phyloP scores from a whole-genome alignment of 1,139 yeast genomes.

The Debaryomyces subglobosus region DNA sequence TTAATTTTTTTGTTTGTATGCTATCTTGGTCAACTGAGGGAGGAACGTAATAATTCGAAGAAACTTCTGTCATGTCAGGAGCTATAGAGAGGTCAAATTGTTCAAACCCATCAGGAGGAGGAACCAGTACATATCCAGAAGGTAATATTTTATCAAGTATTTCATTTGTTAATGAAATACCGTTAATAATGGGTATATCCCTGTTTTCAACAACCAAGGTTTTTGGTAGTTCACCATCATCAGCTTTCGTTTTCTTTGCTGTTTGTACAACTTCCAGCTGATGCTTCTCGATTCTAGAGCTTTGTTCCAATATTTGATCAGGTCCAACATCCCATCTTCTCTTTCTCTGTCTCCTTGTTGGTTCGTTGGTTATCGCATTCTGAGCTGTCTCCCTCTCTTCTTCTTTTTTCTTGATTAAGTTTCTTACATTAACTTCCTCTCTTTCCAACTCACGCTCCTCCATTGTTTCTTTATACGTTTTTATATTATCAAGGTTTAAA shows the following conservation, averaged over 20 bases:
- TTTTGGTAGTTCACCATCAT: slow-evolving; percentile 3
- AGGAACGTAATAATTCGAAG: slow-evolving; percentile 27
- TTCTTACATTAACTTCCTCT: slow-evolving; percentile 30
- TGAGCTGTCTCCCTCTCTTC: slow-evolving; percentile 20
- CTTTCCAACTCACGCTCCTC: slow-evolving; percentile 34
- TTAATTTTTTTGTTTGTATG: slow-evolving; percentile 26
- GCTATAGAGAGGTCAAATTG: slow-evolving; percentile 23
- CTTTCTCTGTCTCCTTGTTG: slow-evolving; percentile 23
- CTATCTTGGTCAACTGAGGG: slow-evolving; percentile 25
- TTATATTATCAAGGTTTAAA: slow-evolving; percentile 23
- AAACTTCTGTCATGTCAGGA: slow-evolving; percentile 36
- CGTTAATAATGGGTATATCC: slow-evolving; percentile 45
- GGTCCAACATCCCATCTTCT: slow-evolving; percentile 43
- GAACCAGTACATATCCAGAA: slow-evolving; percentile 49
- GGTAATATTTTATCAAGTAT: slow-evolving; percentile 58
- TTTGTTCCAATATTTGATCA: slow-evolving; percentile 28
- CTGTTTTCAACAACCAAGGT: slow-evolving; percentile 14
- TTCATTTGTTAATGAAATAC: slow-evolving; percentile 52
- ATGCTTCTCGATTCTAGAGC: slow-evolving; percentile 15
- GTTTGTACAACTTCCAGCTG: slow-evolving; percentile 8
- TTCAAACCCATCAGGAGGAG: slow-evolving; percentile 51
- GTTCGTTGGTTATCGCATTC: slow-evolving; percentile 9
- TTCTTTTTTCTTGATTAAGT: slow-evolving; percentile 19
- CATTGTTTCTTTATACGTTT: slow-evolving; percentile 42
- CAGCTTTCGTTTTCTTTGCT: slow-evolving; percentile 10